A percentile compares a stretch with the other conserved stretches of the same genome.
phyloP scores from a whole-genome alignment of 768 basidiomycete species.

The Kwoniella pini region DNA sequence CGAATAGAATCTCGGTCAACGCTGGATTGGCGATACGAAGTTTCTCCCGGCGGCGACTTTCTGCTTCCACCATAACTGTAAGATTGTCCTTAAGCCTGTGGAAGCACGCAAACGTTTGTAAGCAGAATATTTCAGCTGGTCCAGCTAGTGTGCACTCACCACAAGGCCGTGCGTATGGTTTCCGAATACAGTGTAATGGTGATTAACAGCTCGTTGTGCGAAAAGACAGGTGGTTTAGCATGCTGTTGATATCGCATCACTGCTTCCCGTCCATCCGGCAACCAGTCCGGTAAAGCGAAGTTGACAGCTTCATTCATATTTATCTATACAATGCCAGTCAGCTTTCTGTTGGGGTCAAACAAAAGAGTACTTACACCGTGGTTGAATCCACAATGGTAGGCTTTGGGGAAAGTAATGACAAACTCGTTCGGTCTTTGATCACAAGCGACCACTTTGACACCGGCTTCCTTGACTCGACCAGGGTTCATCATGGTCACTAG shows the following conservation, averaged over 20 bases:
- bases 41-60: constrained; percentile 67
- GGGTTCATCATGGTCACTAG: constrained; percentile 98
- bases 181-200: constrained; percentile 97
- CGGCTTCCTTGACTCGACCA: constrained; percentile 76
- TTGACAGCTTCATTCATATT: constrained; percentile 99
- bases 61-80: constrained; percentile 83
- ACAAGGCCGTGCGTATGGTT: constrained; percentile 86
- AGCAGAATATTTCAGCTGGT: neutral
- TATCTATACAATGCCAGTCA: constrained; percentile 59
- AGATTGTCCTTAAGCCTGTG: constrained; percentile 79
- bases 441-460: constrained; percentile 87
- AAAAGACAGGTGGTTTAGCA: constrained; percentile 92
- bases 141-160: constrained; percentile 62
- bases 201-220: constrained; percentile 93
- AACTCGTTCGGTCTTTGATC: constrained; percentile 98
- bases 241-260: constrained; percentile 87
- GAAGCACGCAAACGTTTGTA: neutral
- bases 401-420: constrained; percentile 95
- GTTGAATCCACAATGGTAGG: constrained; percentile 97
- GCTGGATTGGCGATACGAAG: constrained; percentile 61
- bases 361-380: constrained; percentile 74
- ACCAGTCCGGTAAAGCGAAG: constrained; percentile 95
- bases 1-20: constrained; percentile 70
- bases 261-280: constrained; percentile 80
- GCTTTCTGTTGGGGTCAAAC: constrained; percentile 14